Percentiles rank a stretch among this genome's conserved stretches.
Conservation (phyloP, 768 basidiomycete species). For the Strobilomyces confusus region DNA sequence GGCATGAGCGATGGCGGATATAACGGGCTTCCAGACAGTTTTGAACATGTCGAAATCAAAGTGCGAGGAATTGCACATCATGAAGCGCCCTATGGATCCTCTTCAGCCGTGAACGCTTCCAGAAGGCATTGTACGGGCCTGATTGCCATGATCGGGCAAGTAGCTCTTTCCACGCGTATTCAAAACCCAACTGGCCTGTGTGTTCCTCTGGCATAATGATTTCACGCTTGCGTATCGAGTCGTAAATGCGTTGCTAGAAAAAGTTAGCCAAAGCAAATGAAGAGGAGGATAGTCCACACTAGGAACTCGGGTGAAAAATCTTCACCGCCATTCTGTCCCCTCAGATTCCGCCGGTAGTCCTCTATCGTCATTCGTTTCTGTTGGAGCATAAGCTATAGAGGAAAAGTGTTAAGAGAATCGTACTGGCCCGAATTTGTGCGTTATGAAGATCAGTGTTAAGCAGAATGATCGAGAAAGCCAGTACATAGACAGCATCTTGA, state of each 20-base stretch:
- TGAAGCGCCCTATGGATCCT: slow-evolving; percentile 49
- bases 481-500: slow-evolving; percentile 90
- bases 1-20: slow-evolving; percentile 92
- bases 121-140: slow-evolving; percentile 42
- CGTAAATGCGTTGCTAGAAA: slow-evolving; percentile 79
- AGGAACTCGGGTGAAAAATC: slow-evolving; percentile 87
- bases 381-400: slow-evolving; percentile 4
- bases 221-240: slow-evolving; percentile 90
- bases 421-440: slow-evolving; percentile 80
- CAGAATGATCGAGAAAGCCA: slow-evolving; percentile 96
- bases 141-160: slow-evolving; percentile 76
- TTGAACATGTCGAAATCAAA: slow-evolving; percentile 96
- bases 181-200: slow-evolving; percentile 92
- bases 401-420: not conserved
- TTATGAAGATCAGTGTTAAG: slow-evolving; percentile 97
- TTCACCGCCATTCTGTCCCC: slow-evolving; percentile 83
- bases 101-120: slow-evolving; percentile 4
- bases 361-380: slow-evolving; percentile 97
- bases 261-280: slow-evolving; percentile 8
- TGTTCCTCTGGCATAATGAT: slow-evolving; percentile 99
- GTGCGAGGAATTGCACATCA: slow-evolving; percentile 71
- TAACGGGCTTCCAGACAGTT: slow-evolving; percentile 86
- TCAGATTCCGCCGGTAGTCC: slow-evolving; percentile 87
- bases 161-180: slow-evolving; percentile 98
- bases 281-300: slow-evolving; percentile 38